Percentiles rank a stretch among this genome's conserved stretches.
Evolutionary conservation across 768 basidiomycete genomes (phyloP).

Genomic region (Xerocomellus intermedius): DNA sequence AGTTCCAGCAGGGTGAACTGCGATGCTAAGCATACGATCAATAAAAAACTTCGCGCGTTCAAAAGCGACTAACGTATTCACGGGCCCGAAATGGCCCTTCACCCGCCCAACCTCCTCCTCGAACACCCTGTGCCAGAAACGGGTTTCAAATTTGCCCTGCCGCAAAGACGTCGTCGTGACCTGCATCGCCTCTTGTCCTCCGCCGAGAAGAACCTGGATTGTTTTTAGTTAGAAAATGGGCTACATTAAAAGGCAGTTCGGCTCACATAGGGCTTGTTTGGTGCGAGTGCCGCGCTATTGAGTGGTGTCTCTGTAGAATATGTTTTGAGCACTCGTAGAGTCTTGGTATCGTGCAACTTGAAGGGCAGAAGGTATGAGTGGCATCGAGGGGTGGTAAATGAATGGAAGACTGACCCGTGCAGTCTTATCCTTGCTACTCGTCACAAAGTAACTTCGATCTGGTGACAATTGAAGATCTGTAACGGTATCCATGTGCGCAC

Average conservation of each 20-base stretch:
- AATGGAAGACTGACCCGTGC: conserved; percentile 62
- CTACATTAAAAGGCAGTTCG: background rate
- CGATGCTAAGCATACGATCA: conserved; percentile 57
- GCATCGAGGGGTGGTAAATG: background rate
- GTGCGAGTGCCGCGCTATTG: conserved; percentile 89
- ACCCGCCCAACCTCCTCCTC: conserved; percentile 97
- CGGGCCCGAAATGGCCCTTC: conserved; percentile 95
- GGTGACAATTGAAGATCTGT: conserved; percentile 91
- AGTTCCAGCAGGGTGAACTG: conserved; percentile 86
- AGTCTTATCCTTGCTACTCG: conserved; percentile 95
- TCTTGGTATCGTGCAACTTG: conserved; percentile 84
- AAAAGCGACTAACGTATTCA: conserved; percentile 77
- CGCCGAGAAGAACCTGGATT: conserved; percentile 79
- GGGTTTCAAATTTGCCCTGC: conserved; percentile 96
- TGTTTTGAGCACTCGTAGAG: conserved; percentile 88
- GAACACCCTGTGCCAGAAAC: conserved; percentile 97
- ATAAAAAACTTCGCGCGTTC: background rate
- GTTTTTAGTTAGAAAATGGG: background rate
- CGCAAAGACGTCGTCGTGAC: conserved; percentile 93
- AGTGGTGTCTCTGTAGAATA: conserved; percentile 91
- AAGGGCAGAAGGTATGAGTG: conserved; percentile 24
- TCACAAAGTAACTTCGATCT: conserved; percentile 93
- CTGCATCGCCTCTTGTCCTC: conserved; percentile 97
- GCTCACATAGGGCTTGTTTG: conserved; percentile 78
- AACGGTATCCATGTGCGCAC: conserved; percentile 81